Base-by-base conservation (phyloP, 1,139 yeast genomes). In the Blastobotrys apis region DNA sequence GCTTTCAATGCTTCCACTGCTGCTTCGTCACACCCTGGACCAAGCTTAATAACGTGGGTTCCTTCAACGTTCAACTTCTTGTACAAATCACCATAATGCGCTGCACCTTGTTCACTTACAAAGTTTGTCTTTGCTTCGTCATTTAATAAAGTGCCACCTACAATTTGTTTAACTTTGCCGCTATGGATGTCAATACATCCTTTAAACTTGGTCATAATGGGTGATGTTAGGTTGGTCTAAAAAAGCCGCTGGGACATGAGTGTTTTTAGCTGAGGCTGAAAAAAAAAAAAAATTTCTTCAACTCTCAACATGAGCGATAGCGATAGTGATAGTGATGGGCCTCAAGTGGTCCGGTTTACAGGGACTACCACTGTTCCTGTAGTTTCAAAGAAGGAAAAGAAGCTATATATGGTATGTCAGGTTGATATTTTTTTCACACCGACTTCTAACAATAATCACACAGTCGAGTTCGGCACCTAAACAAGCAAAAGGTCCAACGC, bases 171-270 rank as follows among this genome's bases (percentile, higher is more conserved):
- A 51, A 92, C 98, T 54, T 85, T 83, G 2, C 98, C 98, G 4
- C 84, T 77, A 63, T 92, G 98, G 50, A 92, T 81, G 63, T 92
- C 98, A 34, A 92, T 92, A 58, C 98, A 92, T 1, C 97, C 98
- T 60, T 92, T 78, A 66, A 86, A 94, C 48, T 74, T 74, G 1
- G 97, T 90, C 97, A 90, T 90, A 29, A 26, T 23, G 25, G 52
- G 16, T 21, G 40, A 19, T 17, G 8, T 5, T 19, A 10, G 26
- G 8, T 26, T 34, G 23, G 13, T 33, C 16, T n/a, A n/a, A n/a
- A n/a, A n/a, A n/a, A n/a, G n/a, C n/a, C n/a, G 13, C n/a, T 15
- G 16, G 16, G 8, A 6, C 13, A 13, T 30, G 33, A 13, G 16
- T 9, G 8, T 30, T 30, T 25, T 12, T 25, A 25, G 10, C 12